Conservation (phyloP, 305 asterid genomes). For the Fraxinus paxiana region DNA sequence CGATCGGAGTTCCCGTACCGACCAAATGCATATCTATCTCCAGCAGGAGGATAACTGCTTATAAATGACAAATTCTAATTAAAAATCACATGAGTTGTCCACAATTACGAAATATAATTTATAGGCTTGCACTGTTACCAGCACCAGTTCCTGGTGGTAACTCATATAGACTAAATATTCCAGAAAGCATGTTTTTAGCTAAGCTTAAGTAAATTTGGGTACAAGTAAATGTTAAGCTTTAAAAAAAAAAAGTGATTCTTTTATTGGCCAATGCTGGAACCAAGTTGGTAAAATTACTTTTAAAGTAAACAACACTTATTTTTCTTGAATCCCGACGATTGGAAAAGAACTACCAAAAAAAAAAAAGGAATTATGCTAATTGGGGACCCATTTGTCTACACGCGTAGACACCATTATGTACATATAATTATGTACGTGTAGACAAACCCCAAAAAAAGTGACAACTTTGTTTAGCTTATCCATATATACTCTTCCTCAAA, state of each 20-base stretch:
- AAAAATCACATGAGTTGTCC: neutral
- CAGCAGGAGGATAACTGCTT: slow-evolving; percentile 59
- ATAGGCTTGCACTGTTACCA: neutral
- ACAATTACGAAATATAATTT: neutral
- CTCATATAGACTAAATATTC: neutral
- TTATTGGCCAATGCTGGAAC: neutral
- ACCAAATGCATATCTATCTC: slow-evolving; percentile 57
- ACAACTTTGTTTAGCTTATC: neutral
- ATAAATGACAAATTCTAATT: neutral
- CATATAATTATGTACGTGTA: too few relatives aligned
- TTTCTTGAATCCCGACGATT: neutral
- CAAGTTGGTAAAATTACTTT: neutral
- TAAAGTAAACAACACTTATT: neutral
- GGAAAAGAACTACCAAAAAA: neutral
- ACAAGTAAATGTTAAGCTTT: neutral
- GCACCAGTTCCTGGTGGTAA: neutral
- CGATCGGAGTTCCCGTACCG: slow-evolving; percentile 63
- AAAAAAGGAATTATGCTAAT: too few relatives aligned
- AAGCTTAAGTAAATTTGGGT: neutral
- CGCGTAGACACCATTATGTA: too few relatives aligned
- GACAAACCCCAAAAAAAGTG: neutral
- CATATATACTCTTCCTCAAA: neutral
- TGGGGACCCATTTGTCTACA: too few relatives aligned
- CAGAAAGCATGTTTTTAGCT: neutral
- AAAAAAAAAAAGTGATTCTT: neutral